A percentile compares a stretch with the other conserved stretches of the same genome.
Conservation (phyloP, 495 filamentous ascomycete genomes). For the Trichodelitschia bisporula region DNA sequence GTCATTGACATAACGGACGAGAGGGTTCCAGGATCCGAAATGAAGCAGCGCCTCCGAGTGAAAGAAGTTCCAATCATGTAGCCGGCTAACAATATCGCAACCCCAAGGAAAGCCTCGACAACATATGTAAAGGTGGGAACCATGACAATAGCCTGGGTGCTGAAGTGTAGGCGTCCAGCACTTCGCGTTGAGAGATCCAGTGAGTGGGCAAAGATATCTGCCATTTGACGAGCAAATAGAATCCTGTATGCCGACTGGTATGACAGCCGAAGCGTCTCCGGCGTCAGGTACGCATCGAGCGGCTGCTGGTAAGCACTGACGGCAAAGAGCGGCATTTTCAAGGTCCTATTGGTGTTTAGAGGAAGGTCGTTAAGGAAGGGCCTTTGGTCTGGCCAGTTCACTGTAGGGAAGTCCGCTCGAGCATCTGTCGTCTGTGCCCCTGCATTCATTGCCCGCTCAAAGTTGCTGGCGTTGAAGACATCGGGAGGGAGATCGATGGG, state of each 20-base stretch:
- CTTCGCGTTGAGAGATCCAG: not conserved
- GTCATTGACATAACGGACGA: conserved; percentile 13
- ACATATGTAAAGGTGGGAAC: conserved; percentile 16
- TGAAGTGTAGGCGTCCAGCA: conserved; percentile 2
- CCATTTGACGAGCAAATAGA: conserved; percentile 16
- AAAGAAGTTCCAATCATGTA: conserved; percentile 7
- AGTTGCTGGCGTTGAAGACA: conserved; percentile 15
- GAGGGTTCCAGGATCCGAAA: conserved; percentile 10
- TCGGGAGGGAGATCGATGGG: conserved; percentile 6
- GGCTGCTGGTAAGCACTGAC: conserved; percentile 6
- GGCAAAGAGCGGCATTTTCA: conserved; percentile 5
- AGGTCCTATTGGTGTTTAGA: conserved; percentile 3
- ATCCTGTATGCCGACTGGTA: conserved; percentile 15
- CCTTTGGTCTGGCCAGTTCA: conserved; percentile 1
- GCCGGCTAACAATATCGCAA: conserved; percentile 10
- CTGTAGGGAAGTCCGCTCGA: conserved; percentile 2
- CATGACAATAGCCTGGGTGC: conserved; percentile 12
- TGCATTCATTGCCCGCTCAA: conserved; percentile 6
- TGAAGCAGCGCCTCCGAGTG: conserved; percentile 4
- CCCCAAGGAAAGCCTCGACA: conserved; percentile 16
- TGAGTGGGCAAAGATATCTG: conserved; percentile 6
- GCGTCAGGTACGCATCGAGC: conserved; percentile 11
- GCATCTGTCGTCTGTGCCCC: conserved; percentile 1
- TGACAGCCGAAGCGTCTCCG: conserved; percentile 6
- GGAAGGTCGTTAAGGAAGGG: conserved; percentile 1